phyloP scores from a whole-genome alignment of 2,329 filamentous ascomycete species.

The Lasiodiplodia sp. region DNA sequence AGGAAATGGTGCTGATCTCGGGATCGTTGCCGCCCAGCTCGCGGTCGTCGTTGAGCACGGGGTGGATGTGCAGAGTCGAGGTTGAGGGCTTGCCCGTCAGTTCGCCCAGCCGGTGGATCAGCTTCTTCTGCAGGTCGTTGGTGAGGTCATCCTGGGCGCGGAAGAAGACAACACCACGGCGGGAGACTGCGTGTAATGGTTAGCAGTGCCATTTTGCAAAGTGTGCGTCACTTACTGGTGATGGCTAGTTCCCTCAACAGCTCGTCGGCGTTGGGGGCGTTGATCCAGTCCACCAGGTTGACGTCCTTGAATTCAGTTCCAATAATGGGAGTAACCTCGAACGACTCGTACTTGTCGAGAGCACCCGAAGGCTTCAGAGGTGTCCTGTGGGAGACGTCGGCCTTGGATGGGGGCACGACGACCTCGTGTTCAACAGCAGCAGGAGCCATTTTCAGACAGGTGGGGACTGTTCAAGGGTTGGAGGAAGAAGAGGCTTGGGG shows the following conservation, averaged over 20 bases:
- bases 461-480: background rate
- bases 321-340: constrained; percentile 68
- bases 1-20: constrained; percentile 53
- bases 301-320: constrained; percentile 67
- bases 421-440: constrained; percentile 28
- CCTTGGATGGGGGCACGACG: constrained; percentile 13
- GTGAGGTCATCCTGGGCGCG: constrained; percentile 58
- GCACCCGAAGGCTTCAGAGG: constrained; percentile 60
- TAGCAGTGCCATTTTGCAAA: background rate
- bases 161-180: constrained; percentile 63
- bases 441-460: constrained; percentile 18
- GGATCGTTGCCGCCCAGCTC: constrained; percentile 46
- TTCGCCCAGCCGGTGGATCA: constrained; percentile 63
- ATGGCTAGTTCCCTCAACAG: constrained; percentile 69
- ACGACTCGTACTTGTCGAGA: constrained; percentile 60
- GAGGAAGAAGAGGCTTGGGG: background rate
- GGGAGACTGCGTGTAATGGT: constrained; percentile 51
- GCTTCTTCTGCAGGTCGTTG: constrained; percentile 60
- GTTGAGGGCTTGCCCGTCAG: constrained; percentile 64
- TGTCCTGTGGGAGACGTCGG: constrained; percentile 31
- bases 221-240: constrained; percentile 37
- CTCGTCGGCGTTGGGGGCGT: constrained; percentile 68
- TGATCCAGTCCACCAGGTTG: constrained; percentile 68
- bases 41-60: constrained; percentile 57
- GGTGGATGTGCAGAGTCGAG: constrained; percentile 67